These are phyloP conservation scores for Amanita rimosa DNA, from an alignment of 768 basidiomycete genomes.

Conservation along the genomic window DNA sequence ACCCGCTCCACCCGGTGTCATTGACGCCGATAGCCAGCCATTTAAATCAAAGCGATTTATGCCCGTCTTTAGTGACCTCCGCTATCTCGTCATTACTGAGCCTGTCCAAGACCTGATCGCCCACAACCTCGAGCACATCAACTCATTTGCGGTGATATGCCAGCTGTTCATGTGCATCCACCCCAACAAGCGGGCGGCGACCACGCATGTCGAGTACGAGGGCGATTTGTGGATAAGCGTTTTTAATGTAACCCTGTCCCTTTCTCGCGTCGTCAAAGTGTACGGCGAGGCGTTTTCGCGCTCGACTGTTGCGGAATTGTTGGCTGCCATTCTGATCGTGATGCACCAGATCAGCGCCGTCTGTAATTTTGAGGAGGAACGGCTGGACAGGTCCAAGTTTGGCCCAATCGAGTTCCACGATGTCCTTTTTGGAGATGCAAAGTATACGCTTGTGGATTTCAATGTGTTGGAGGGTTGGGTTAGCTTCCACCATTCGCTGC, in stretches of 20 bases:
- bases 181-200: conserved; percentile 73
- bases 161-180: conserved; percentile 91
- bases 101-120: conserved; percentile 76
- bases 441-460: conserved; percentile 61
- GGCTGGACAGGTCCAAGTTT: conserved; percentile 59
- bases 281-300: conserved; percentile 78
- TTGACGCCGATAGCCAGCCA: conserved; percentile 78
- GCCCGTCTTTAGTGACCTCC: conserved; percentile 87
- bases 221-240: conserved; percentile 95
- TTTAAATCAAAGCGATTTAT: conserved; percentile 96
- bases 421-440: conserved; percentile 48
- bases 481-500: conserved; percentile 87
- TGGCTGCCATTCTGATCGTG: conserved; percentile 57
- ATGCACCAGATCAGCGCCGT: conserved; percentile 63
- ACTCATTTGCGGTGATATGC: conserved; percentile 66
- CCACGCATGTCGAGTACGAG: conserved; percentile 90
- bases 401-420: conserved; percentile 49
- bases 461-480: conserved; percentile 75
- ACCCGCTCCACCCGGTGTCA: conserved; percentile 15
- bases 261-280: conserved; percentile 81
- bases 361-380: conserved; percentile 55
- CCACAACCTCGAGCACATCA: conserved; percentile 51
- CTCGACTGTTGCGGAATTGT: conserved; percentile 45
- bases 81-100: conserved; percentile 73
- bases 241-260: conserved; percentile 87